Base-by-base conservation (phyloP, 805 yeast genomes). In the Yarrowia sp. region DNA sequence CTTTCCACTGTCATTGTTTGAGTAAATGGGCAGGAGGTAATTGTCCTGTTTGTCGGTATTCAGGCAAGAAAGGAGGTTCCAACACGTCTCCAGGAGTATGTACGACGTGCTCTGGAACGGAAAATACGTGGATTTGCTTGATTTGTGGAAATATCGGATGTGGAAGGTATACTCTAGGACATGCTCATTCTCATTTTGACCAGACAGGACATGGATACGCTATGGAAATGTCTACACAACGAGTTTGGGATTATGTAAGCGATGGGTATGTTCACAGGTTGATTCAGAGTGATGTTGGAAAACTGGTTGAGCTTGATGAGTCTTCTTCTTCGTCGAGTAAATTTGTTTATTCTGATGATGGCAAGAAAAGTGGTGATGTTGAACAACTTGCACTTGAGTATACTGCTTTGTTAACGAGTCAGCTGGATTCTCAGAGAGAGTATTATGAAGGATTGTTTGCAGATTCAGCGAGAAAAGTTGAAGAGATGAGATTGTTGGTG, bases 181-280 rank as follows among this genome's bases (percentile, higher is more conserved):
- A 92, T 77, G 96, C 97, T 0, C 84, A 90, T 61, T 84, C 87
- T 67, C 98, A 92, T 75, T 92, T 84, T 73, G 84, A 86, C 15
- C 79, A 79, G 9, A 87, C 96, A 0, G 86, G 88, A 6, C 98
- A 92, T 74, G 89, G 96, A 70, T 92, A 90, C 77, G 89, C 97
- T 0, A 91, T 92, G 96, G 97, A 92, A 71, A 78, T 90, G 51
- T 76, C 80, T 10, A 84, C 96, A 0, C 95, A 92, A 67, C 79
- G 98, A 44, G 96, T 92, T 1, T 92, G 98, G 98, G 97, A 92
- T 74, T 92, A 92, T 73, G 92, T 92, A 0, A 92, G 92, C 1
- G 98, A 92, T 73, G 86, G 85, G 68, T 92, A 92, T 74, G 97
- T 92, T 9, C 98, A 92, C 74, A 75, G 98, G 58, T 76, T 92